These are phyloP conservation scores for Phaffia australis DNA, from an alignment of 768 basidiomycete species.

Conservation along the genomic window DNA sequence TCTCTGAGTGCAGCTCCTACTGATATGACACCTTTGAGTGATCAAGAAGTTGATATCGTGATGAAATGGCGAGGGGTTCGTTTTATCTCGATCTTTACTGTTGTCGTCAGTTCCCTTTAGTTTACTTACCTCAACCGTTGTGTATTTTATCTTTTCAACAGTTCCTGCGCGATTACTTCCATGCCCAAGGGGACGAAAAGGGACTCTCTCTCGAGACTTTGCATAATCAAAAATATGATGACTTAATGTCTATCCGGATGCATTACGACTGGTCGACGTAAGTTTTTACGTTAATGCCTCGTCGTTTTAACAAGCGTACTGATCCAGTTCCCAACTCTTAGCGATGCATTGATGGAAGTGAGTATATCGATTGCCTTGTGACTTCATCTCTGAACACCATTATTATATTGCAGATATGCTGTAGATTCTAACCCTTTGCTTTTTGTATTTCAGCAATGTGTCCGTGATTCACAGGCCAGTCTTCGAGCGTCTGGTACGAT, in stretches of 20 bases:
- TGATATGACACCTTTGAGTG: constrained; percentile 80
- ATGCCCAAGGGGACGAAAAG: constrained; percentile 76
- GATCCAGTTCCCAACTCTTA: constrained; percentile 32
- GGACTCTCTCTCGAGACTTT: constrained; percentile 73
- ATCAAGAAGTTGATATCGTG: constrained; percentile 97
- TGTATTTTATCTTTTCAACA: constrained; percentile 34
- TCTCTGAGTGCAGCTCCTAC: constrained; percentile 73
- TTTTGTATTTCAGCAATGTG: constrained; percentile 86
- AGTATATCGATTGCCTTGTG: neutral
- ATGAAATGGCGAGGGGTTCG: constrained; percentile 88
- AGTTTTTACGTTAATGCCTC: constrained; percentile 32
- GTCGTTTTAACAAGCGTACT: neutral
- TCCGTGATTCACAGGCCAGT: constrained; percentile 84
- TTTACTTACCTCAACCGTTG: neutral
- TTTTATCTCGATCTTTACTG: neutral
- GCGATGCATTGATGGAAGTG: constrained; percentile 77
- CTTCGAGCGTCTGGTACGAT: constrained; percentile 61
- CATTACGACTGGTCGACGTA: constrained; percentile 96
- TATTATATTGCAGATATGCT: neutral
- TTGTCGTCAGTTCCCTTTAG: neutral
- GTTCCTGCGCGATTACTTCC: constrained; percentile 92
- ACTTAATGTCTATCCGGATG: constrained; percentile 73
- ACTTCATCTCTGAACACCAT: neutral
- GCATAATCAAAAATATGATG: constrained; percentile 90
- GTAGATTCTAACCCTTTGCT: constrained; percentile 45